Conservation (phyloP, 1,139 yeast genomes). For the Eremothecium gossypii region DNA sequence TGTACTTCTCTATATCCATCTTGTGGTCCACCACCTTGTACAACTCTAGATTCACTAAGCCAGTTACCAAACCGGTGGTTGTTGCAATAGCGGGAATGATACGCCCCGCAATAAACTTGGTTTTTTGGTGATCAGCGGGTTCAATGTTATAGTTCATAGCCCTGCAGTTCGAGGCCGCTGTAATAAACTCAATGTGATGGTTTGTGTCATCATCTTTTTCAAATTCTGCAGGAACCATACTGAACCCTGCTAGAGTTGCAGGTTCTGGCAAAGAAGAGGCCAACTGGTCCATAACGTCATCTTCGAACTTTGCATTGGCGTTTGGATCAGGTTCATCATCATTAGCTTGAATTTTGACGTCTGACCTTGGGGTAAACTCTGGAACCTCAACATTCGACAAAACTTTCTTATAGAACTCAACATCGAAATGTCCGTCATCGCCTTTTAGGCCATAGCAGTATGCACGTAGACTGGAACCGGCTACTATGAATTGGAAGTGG, state of each 20-base stretch:
- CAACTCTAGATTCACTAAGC: slow-evolving; percentile 83
- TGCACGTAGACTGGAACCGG: slow-evolving; percentile 88
- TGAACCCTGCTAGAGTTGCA: slow-evolving; percentile 78
- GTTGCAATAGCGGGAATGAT: slow-evolving; percentile 99
- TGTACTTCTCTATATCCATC: slow-evolving; percentile 72
- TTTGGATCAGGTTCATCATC: slow-evolving; percentile 85
- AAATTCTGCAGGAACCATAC: slow-evolving; percentile 79
- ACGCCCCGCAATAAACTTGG: slow-evolving; percentile 84
- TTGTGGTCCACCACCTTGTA: slow-evolving; percentile 77
- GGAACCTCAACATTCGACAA: slow-evolving; percentile 48
- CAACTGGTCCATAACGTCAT: slow-evolving; percentile 48
- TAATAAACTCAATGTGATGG: slow-evolving; percentile 90
- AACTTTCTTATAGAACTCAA: slow-evolving; percentile 38
- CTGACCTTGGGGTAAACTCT: slow-evolving; percentile 64
- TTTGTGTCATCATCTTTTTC: slow-evolving; percentile 97
- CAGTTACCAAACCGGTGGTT: slow-evolving; percentile 93
- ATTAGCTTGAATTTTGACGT: slow-evolving; percentile 73
- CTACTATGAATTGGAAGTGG: slow-evolving; percentile 75
- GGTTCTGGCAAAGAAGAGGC: slow-evolving; percentile 84
- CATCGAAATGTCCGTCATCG: slow-evolving; percentile 42
- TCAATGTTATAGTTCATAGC: slow-evolving; percentile 87
- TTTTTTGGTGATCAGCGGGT: slow-evolving; percentile 63
- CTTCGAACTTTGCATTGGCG: slow-evolving; percentile 45
- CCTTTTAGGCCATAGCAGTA: slow-evolving; percentile 76
- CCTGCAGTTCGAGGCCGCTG: slow-evolving; percentile 95